These are phyloP conservation scores for sorghum (Sorghum bicolor) DNA, from an alignment of 176 grass and related monocot genomes.

Conservation along the genomic window Sorghum_bicolor_NCBIv3 NC_012873.2:59536501-59537000, in stretches of 20 bases:
- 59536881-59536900: conserved; percentile 24
- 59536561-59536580: conserved; percentile 98
- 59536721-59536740: conserved; percentile 15
- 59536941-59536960: neutral
- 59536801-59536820: conserved; percentile 78
- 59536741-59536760: conserved; percentile 64
- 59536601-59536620: conserved; percentile 39
- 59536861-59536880: conserved; percentile 69
- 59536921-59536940: neutral
- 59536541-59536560: conserved; percentile 90
- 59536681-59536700: neutral
- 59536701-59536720: neutral
- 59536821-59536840: conserved; percentile 83
- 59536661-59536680: neutral
- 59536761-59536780: conserved; percentile 76
- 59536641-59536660: neutral
- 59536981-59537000: neutral
- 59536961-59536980: neutral
- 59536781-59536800: conserved; percentile 55
- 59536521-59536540: conserved; percentile 96
- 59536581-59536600: conserved; percentile 86
- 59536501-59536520: conserved; percentile 62
- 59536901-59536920: neutral
- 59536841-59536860: conserved; percentile 75
- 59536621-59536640: neutral